phyloP scores from a whole-genome alignment of 225 moss, liverwort and hornwort species.

The Straminergon stramineum region DNA sequence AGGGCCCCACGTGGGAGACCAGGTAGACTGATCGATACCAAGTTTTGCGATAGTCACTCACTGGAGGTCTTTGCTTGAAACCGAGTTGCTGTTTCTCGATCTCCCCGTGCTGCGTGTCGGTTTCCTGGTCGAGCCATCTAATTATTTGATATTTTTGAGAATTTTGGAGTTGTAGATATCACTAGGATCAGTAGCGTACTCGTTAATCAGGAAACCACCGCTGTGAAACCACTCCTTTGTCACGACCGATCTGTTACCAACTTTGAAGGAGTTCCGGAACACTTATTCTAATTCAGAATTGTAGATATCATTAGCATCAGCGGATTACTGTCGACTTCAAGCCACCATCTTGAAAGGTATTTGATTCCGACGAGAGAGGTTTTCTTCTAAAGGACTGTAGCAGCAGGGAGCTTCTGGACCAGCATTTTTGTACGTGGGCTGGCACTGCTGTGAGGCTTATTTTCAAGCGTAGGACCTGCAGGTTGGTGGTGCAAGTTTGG shows the following conservation, averaged over 20 bases:
- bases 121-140: conserved; percentile 3
- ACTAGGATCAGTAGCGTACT: conserved; percentile 24
- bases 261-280: conserved; percentile 21
- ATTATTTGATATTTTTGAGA: conserved; percentile 29
- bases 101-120: conserved; percentile 8
- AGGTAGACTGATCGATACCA: conserved; percentile 53
- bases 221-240: conserved; percentile 11
- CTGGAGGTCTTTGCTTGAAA: background rate
- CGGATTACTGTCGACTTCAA: background rate
- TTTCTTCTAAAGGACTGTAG: background rate
- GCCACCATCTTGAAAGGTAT: conserved; percentile 5
- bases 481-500: conserved; percentile 1
- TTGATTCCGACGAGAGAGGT: background rate
- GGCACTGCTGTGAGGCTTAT: background rate
- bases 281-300: conserved; percentile 24
- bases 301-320: conserved; percentile 43
- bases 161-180: conserved; percentile 57
- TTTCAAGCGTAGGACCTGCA: background rate
- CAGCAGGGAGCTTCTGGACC: background rate
- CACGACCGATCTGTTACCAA: background rate
- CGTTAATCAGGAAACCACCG: conserved; percentile 7
- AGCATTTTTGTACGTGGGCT: background rate
- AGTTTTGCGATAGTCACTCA: conserved; percentile 13
- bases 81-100: background rate
- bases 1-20: conserved; percentile 95